phyloP scores from a whole-genome alignment of 2,329 filamentous ascomycete genomes.

The Colletotrichum sp. region DNA sequence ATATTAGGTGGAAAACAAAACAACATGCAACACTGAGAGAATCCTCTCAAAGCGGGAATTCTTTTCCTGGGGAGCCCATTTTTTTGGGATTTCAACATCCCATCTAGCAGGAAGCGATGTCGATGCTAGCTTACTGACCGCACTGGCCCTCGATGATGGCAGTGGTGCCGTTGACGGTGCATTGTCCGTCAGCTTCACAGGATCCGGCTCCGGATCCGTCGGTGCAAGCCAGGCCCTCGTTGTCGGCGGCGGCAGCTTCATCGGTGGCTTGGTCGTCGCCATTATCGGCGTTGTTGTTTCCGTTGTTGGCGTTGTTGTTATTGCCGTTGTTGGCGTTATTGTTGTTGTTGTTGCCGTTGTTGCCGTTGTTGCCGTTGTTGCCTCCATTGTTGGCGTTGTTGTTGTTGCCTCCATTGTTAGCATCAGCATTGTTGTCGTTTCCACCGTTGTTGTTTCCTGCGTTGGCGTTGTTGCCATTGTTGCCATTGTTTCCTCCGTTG shows the following conservation, averaged over 20 bases:
- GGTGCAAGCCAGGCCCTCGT: slow-evolving; percentile 10
- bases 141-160: slow-evolving; percentile 5
- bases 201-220: slow-evolving; percentile 5
- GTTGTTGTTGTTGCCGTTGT: neutral
- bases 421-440: neutral
- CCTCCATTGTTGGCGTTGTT: neutral
- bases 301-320: neutral
- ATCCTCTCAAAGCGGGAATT: neutral
- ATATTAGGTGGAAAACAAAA: neutral
- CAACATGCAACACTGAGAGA: neutral
- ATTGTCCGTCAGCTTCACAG: slow-evolving; percentile 8
- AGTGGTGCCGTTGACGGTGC: slow-evolving; percentile 2
- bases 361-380: neutral
- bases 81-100: neutral
- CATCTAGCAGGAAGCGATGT: neutral
- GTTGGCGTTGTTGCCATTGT: neutral
- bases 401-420: neutral
- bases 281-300: neutral
- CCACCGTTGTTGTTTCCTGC: neutral
- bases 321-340: neutral
- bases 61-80: neutral
- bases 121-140: neutral
- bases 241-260: neutral
- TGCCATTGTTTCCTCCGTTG: neutral
- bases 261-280: neutral